Evolutionary conservation across 306 rosid species (phyloP).

Genomic region (Rosa persica): DNA sequence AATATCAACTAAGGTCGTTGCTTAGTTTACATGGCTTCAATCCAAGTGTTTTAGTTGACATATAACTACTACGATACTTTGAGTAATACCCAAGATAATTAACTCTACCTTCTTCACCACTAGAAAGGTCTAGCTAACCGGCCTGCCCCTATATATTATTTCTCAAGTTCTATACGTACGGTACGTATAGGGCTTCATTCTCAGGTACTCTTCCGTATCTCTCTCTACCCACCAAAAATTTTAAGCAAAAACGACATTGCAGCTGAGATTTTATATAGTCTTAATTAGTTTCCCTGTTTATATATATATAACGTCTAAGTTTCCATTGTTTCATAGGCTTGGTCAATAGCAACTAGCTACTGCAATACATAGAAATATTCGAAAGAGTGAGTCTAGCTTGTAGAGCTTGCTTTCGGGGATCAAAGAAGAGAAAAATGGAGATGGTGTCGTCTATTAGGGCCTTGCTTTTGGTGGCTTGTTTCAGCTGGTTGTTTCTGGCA

Average conservation of each 20-base stretch:
- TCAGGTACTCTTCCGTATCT: constrained; percentile 21
- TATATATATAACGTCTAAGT: background rate
- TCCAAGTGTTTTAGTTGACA: constrained; percentile 35
- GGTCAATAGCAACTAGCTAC: background rate
- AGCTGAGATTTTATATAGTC: constrained; percentile 25
- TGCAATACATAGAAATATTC: background rate
- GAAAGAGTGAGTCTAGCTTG: background rate
- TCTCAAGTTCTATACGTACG: background rate
- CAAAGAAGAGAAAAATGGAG: constrained; percentile 1
- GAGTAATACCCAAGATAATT: constrained; percentile 30
- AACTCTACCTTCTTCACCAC: background rate
- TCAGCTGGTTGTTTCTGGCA: constrained; percentile 21
- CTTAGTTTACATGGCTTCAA: constrained; percentile 31
- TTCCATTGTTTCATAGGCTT: background rate
- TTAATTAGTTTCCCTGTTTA: background rate
- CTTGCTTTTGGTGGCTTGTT: constrained; percentile 23
- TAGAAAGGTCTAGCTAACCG: background rate
- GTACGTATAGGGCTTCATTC: constrained; percentile 25
- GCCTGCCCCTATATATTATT: background rate
- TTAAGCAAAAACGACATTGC: constrained; percentile 44
- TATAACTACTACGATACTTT: constrained; percentile 34
- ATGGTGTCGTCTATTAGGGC: constrained; percentile 19
- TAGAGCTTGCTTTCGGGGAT: background rate
- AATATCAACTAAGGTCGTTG: constrained; percentile 23
- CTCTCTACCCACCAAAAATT: constrained; percentile 27